A percentile compares a stretch with the other conserved stretches of the same genome.
phyloP scores from a whole-genome alignment of 2,329 filamentous ascomycete genomes.

The Paecilomyces dactylethromorphus region DNA sequence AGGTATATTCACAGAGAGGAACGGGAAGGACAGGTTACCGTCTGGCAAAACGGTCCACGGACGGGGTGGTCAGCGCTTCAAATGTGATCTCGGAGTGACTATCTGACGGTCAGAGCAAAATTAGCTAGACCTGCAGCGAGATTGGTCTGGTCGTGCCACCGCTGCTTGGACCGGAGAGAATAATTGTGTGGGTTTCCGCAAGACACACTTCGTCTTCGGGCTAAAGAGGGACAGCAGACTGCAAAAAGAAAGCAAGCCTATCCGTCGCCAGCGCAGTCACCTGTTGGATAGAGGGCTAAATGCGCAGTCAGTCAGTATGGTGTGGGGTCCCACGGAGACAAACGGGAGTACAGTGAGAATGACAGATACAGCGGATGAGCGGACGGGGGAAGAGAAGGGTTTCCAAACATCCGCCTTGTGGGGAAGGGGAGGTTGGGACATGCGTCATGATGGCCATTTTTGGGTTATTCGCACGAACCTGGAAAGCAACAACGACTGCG shows the following conservation, averaged over 20 bases:
- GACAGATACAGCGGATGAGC: conserved; percentile 12
- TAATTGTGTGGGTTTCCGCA: neutral
- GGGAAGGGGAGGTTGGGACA: conserved; percentile 15
- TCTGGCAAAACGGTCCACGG: neutral
- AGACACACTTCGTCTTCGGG: neutral
- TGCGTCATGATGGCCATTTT: conserved; percentile 29
- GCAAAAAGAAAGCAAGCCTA: neutral
- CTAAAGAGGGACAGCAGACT: neutral
- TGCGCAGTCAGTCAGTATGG: neutral
- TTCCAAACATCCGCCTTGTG: conserved; percentile 11
- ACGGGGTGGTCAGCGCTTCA: neutral
- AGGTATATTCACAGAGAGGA: neutral
- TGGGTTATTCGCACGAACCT: neutral
- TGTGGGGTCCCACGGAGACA: neutral
- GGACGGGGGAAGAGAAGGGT: conserved; percentile 12
- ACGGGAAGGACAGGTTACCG: neutral
- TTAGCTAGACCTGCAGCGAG: neutral
- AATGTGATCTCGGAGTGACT: neutral
- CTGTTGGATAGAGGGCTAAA: neutral
- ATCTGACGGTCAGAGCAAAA: neutral
- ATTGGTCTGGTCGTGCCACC: neutral
- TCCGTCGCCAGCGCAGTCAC: neutral
- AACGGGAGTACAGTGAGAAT: neutral
- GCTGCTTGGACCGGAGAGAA: neutral
- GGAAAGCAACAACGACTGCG: neutral